Evolutionary conservation across 139 green algal genomes (phyloP).

Genomic region (Coccomyxa sp.): DNA sequence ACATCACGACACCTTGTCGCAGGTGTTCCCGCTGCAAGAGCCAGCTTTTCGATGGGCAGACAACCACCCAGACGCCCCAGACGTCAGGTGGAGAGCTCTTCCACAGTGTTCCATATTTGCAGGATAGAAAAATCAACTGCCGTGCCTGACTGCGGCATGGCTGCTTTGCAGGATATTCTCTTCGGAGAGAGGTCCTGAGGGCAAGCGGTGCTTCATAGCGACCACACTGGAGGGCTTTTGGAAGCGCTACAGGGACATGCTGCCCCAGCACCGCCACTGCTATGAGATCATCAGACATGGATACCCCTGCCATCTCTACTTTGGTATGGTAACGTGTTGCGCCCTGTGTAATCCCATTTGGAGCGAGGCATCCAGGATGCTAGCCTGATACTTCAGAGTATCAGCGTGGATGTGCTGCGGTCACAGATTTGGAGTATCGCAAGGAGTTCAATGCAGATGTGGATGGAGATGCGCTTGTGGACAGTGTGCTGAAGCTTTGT

Average conservation of each 20-base stretch:
- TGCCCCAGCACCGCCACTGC: slow-evolving; percentile 30
- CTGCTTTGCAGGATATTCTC: slow-evolving; percentile 24
- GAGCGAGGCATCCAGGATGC: too few species aligned
- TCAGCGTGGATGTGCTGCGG: too few species aligned
- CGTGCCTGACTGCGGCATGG: too few species aligned
- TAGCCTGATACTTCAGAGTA: too few species aligned
- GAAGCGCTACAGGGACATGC: slow-evolving; percentile 18
- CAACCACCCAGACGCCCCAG: slow-evolving; percentile 5
- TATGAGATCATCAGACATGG: slow-evolving; percentile 64
- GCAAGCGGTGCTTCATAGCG: slow-evolving; percentile 33
- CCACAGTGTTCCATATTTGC: too few species aligned
- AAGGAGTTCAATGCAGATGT: slow-evolving; percentile 39
- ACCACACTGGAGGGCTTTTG: slow-evolving; percentile 32
- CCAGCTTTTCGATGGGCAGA: slow-evolving; percentile 47
- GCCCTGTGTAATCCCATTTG: not conserved
- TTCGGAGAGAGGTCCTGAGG: slow-evolving; percentile 3
- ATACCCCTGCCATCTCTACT: slow-evolving; percentile 85
- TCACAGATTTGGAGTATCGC: slow-evolving; percentile 25
- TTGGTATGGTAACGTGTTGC: slow-evolving; percentile 45
- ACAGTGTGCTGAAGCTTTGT: slow-evolving; percentile 45
- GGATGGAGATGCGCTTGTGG: slow-evolving; percentile 57
- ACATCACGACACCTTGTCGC: not conserved
- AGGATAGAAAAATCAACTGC: too few species aligned
- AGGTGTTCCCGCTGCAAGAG: slow-evolving; percentile 42
- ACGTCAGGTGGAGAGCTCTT: slow-evolving; percentile 15